Evolutionary conservation across 2,329 filamentous ascomycete genomes (phyloP), one percentile per base, ranked within the genome.

Genomic region (Hymenoscyphus repandus): DNA sequence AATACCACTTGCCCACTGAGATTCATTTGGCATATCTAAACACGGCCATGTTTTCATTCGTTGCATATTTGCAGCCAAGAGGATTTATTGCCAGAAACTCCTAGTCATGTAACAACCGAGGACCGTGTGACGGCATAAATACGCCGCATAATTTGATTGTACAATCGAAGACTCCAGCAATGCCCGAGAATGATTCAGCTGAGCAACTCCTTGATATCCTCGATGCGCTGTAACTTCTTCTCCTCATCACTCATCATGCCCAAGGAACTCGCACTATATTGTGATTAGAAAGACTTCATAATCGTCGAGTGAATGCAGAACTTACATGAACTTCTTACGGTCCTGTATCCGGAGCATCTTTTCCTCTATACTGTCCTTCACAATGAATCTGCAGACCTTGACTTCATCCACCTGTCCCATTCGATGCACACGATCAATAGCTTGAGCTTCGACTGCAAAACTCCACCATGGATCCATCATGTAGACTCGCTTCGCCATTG

Each of bases 381-480:
- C 88, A 51, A 99, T 86, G 64, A 97, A 97, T 27, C 93, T 76
- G 60, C 85, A 85, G 0, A 99, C 91, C 50, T 83, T 81, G 1
- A 99, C 93, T 62, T 92, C 88, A 13, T 83, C 79, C 45, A 87
- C 83, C 68, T 99, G 93, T 0, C 93, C 93, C 88, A 99, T 96
- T 7, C 93, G 83, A 72, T 99, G 93, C 32, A 99, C 90, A 1
- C 93, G 88, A 72, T 99, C 93, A 64, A 99, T 97, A 7, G 93
- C 93, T 70, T 99, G 93, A 5, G 91, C 90, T 70, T 99, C 93
- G 11, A 97, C 85, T 0, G 93, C 91, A 69, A 92, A 99, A 65
- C 88, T 95, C 93, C 93, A 99, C 93, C 93, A 99, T 0, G 93
- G 93, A 69, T 99, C 93, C 93, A 99, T 97, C 88, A 99, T 95